These are phyloP conservation scores for Mycena filopes DNA, from an alignment of 768 basidiomycete genomes.

Conservation along the genomic window DNA sequence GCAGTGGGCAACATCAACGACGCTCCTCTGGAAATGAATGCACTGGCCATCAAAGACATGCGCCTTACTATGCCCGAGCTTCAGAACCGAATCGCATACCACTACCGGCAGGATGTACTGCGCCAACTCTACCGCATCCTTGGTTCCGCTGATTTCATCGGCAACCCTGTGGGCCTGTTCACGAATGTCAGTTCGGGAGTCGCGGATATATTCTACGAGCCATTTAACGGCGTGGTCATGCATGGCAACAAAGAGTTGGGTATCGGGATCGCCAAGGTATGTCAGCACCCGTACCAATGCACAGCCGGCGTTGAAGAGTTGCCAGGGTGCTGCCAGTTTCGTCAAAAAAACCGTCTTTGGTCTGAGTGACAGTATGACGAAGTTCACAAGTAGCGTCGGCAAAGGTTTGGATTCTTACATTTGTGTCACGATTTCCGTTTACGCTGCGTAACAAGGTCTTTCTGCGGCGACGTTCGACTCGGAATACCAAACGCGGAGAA, in stretches of 20 bases:
- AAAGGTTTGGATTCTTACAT: slow-evolving; percentile 68
- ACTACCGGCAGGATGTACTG: slow-evolving; percentile 93
- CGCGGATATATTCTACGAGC: slow-evolving; percentile 98
- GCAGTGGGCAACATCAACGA: slow-evolving; percentile 97
- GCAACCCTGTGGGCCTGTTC: slow-evolving; percentile 96
- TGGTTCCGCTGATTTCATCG: slow-evolving; percentile 97
- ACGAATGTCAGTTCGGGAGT: slow-evolving; percentile 98
- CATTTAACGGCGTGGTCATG: slow-evolving; percentile 96
- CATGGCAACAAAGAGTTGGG: slow-evolving; percentile 96
- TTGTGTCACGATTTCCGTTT: background rate
- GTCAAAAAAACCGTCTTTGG: slow-evolving; percentile 99
- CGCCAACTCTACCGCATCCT: slow-evolving; percentile 96
- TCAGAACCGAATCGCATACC: slow-evolving; percentile 84
- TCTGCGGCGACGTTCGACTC: slow-evolving; percentile 97
- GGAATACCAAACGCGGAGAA: slow-evolving; percentile 91
- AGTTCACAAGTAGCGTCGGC: slow-evolving; percentile 96
- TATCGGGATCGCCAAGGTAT: slow-evolving; percentile 92
- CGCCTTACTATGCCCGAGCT: slow-evolving; percentile 87
- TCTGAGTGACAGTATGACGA: slow-evolving; percentile 95
- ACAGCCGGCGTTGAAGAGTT: background rate
- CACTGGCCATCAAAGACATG: slow-evolving; percentile 94
- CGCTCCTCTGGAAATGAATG: slow-evolving; percentile 93
- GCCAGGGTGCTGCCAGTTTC: slow-evolving; percentile 95
- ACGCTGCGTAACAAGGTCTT: slow-evolving; percentile 63
- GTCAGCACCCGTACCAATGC: background rate